These are phyloP conservation scores for Hanseniaspora valbyensis DNA, from an alignment of 805 yeast species.

Conservation along the genomic window DNA sequence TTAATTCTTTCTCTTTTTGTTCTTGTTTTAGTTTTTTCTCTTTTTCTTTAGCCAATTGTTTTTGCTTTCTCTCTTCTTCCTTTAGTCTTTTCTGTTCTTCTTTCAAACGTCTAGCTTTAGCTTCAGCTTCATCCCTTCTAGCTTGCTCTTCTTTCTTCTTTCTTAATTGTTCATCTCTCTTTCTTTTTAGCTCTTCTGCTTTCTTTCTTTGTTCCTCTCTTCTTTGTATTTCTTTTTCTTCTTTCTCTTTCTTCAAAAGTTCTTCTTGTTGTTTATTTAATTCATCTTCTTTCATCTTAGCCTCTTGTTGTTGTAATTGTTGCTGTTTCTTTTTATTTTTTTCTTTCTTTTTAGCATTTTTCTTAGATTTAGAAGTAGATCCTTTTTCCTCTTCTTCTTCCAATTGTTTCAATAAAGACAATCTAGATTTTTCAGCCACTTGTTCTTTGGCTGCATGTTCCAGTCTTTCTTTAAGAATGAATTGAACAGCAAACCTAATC, in stretches of 20 bases:
- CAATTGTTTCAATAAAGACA: conserved; percentile 51
- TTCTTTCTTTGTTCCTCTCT: conserved; percentile 31
- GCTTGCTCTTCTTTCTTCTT: conserved; percentile 33
- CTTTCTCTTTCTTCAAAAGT: conserved; percentile 52
- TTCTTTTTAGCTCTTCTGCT: conserved; percentile 31
- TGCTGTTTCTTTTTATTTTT: conserved; percentile 56
- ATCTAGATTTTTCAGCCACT: conserved; percentile 63
- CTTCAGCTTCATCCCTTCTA: conserved; percentile 32
- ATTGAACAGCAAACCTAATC: conserved; percentile 69
- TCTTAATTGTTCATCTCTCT: conserved; percentile 33
- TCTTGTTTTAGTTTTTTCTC: conserved; percentile 31
- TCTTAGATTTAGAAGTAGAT: conserved; percentile 56
- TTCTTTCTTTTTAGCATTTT: conserved; percentile 54
- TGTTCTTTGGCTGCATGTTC: conserved; percentile 68
- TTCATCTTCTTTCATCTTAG: conserved; percentile 42
- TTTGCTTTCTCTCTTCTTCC: conserved; percentile 25
- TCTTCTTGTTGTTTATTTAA: conserved; percentile 30
- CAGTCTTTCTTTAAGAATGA: conserved; percentile 62
- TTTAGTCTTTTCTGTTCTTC: conserved; percentile 27
- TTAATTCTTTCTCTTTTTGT: conserved; percentile 32
- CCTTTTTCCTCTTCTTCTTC: conserved; percentile 56
- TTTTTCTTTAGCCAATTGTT: conserved; percentile 31
- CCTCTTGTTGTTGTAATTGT: conserved; percentile 35
- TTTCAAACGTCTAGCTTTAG: conserved; percentile 31
- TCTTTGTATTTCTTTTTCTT: conserved; percentile 48